phyloP scores from a whole-genome alignment of 139 green algal genomes.

The Chlorella sp. region DNA sequence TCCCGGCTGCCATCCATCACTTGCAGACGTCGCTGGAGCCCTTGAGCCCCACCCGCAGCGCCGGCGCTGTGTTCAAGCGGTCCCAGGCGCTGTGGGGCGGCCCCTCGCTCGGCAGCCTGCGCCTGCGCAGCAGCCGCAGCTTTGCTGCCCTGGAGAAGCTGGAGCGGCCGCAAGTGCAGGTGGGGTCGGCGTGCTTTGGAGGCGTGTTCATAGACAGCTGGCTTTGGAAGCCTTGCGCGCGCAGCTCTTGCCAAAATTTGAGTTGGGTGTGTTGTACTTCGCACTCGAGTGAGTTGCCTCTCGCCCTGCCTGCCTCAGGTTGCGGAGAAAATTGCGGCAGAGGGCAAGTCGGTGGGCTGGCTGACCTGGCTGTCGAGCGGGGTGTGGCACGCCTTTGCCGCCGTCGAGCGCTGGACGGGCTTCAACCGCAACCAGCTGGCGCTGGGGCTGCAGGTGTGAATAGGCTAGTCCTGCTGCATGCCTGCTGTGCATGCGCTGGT shows the following conservation, averaged over 20 bases:
- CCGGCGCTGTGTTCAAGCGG: background rate
- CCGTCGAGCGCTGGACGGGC: background rate
- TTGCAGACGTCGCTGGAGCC: background rate
- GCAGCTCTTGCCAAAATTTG: too few relatives aligned
- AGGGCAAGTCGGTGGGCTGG: background rate
- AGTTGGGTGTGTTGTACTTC: too few relatives aligned
- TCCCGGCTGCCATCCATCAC: background rate
- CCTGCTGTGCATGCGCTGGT: too few relatives aligned
- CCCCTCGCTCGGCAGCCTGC: background rate
- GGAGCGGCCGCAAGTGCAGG: background rate
- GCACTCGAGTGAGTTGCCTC: too few relatives aligned
- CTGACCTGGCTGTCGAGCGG: too few relatives aligned
- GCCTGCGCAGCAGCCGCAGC: slow-evolving; percentile 5
- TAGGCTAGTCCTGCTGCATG: too few relatives aligned
- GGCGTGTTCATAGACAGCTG: too few relatives aligned
- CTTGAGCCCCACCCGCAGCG: background rate
- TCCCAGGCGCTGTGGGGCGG: slow-evolving; percentile 15
- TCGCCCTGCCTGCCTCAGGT: too few relatives aligned
- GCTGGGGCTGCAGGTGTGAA: slow-evolving; percentile 5
- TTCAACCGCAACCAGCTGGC: slow-evolving; percentile 13
- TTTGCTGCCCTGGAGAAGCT: slow-evolving; percentile 3
- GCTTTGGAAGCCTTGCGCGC: too few relatives aligned
- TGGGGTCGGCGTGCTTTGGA: too few relatives aligned
- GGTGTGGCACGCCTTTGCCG: background rate
- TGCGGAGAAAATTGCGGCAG: background rate